Conservation (phyloP, 2,329 filamentous ascomycete species). For the Aaosphaeria arxii region DNA sequence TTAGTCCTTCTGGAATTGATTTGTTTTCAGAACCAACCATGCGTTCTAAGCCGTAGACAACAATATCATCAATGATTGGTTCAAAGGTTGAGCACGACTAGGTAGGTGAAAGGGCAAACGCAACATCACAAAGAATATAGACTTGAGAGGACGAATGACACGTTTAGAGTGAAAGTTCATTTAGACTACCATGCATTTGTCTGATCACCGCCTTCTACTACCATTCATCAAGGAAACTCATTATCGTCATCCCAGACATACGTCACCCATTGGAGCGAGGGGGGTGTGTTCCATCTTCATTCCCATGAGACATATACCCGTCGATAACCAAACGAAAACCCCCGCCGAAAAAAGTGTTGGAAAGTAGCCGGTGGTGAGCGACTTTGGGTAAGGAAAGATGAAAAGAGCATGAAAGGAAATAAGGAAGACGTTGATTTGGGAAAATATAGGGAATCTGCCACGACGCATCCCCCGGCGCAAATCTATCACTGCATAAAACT, state of each 20-base stretch:
- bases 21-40: no score
- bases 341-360: no score
- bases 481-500: constrained; percentile 11
- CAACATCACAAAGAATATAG: constrained; percentile 3
- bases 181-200: neutral
- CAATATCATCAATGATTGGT: no score
- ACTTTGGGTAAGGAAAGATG: neutral
- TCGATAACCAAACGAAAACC: no score
- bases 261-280: constrained; percentile 21
- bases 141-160: no score
- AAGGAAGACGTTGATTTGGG: neutral
- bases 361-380: neutral
- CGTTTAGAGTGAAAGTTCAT: no score
- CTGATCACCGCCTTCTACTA: neutral
- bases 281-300: constrained; percentile 22
- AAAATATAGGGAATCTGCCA: constrained; percentile 16
- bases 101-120: constrained; percentile 17
- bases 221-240: constrained; percentile 24
- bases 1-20: no score
- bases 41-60: no score
- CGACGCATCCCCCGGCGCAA: constrained; percentile 33
- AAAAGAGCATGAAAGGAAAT: neutral
- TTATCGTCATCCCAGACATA: neutral
- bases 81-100: constrained; percentile 29
- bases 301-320: neutral